Evolutionary conservation across 129 eudicot genomes (phyloP), one percentile per base, ranked within the genome.

Genomic region (Flaveria bidentis): DNA sequence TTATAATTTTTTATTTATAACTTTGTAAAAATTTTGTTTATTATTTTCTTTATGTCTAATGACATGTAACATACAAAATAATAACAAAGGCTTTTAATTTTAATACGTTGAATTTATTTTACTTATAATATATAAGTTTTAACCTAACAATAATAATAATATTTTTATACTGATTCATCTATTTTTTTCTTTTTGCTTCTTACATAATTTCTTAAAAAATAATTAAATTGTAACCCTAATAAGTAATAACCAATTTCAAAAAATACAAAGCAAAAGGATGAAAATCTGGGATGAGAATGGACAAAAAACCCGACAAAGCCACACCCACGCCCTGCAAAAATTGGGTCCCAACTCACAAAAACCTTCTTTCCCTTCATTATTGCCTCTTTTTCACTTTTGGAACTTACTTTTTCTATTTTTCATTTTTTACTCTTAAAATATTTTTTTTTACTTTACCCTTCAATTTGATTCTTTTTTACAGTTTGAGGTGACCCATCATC

Each of bases 401-500:
- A 63, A 63, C 67, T 17, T 62, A 73, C 77, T 56, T 73, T 13
- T 30, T 55, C 16, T 39, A 42, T 18, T 73, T 39, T 36, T 17
- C 1, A 30, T 23, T 20, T 56, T 17, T 72, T 44, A 4, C 63
- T 45, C 16, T 46, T 75, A 18, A 3, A 10, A 65, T 65, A 15
- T 66, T 9, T 9, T 17, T 17, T 68, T 26, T 64, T 23, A 68
- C 81, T 68, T 51, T 44, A 61, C 78, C 78, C 51, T 67, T 74
- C 78, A 36, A 13, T 75, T 55, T 75, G 39, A 63, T 55, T 62
- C 66, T 47, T 55, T 75, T 75, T 55, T 63, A 75, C 66, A 75
- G 39, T 62, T 71, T 71, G 82, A 78, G 77, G 82, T 78, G 82
- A 78, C 82, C 77, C 77, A 78, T 71, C 82, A 78, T 78, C 77